These are phyloP conservation scores for Sclerotinia glacialis DNA, from an alignment of 2,329 filamentous ascomycete genomes.

Conservation along the genomic window DNA sequence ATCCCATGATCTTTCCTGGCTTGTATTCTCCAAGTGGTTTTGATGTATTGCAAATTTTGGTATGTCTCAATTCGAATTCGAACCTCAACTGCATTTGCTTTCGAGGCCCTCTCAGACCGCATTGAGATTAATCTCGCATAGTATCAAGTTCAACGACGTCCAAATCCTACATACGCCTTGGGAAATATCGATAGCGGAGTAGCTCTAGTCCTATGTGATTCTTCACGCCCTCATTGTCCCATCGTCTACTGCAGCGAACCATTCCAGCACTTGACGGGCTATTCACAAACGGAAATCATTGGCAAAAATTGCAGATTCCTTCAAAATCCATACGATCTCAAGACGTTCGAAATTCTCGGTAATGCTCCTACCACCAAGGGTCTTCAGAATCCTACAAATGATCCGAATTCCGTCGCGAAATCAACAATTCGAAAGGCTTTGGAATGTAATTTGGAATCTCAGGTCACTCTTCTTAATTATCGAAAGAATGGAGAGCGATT, in stretches of 20 bases:
- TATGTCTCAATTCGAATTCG: slow-evolving; percentile 40
- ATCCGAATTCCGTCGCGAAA: slow-evolving; percentile 76
- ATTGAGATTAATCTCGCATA: slow-evolving; percentile 14
- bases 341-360: slow-evolving; percentile 48
- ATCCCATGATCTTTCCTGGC: slow-evolving; percentile 54
- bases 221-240: slow-evolving; percentile 81
- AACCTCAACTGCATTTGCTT: neutral
- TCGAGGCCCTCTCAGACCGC: neutral
- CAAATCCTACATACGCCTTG: slow-evolving; percentile 80
- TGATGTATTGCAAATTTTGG: slow-evolving; percentile 55
- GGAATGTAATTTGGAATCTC: slow-evolving; percentile 68
- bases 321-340: slow-evolving; percentile 61
- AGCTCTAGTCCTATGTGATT: slow-evolving; percentile 89
- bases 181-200: slow-evolving; percentile 90
- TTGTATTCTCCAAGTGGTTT: slow-evolving; percentile 55
- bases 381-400: slow-evolving; percentile 53
- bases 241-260: slow-evolving; percentile 95
- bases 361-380: slow-evolving; percentile 41
- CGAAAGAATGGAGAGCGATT: slow-evolving; percentile 90
- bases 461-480: slow-evolving; percentile 91
- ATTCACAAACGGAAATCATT: slow-evolving; percentile 80
- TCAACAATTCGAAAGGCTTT: slow-evolving; percentile 79
- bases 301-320: slow-evolving; percentile 91
- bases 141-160: slow-evolving; percentile 66
- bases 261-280: slow-evolving; percentile 88